These are phyloP conservation scores for Linderina pennispora DNA, from an alignment of 192 early-diverging fungal species.

Conservation along the genomic window DNA sequence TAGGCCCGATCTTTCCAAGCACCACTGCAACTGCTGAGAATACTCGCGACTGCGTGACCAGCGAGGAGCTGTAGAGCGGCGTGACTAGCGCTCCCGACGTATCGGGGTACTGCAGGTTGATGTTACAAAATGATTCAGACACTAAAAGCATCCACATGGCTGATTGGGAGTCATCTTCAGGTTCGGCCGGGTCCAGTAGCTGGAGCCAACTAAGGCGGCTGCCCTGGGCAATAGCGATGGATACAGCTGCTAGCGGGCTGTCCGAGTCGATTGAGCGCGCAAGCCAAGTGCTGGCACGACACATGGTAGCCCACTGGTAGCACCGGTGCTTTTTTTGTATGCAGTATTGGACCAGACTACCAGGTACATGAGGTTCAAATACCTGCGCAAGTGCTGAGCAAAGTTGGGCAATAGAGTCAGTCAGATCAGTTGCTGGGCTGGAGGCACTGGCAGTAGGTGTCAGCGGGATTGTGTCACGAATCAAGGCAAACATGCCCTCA, in stretches of 20 bases:
- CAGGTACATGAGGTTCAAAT: constrained; percentile 9
- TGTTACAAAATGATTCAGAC: constrained; percentile 18
- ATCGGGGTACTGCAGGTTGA: constrained; percentile 8
- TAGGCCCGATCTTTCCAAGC: constrained; percentile 7
- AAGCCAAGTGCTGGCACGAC: constrained; percentile 21
- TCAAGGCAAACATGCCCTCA: constrained; percentile 22
- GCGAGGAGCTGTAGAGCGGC: constrained; percentile 10
- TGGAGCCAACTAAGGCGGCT: constrained; percentile 30
- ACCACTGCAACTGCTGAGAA: constrained; percentile 15
- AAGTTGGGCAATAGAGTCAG: background rate
- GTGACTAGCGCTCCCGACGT: background rate
- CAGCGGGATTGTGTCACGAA: constrained; percentile 17
- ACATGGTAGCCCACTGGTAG: constrained; percentile 39
- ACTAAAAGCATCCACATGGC: constrained; percentile 28
- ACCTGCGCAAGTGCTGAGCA: background rate
- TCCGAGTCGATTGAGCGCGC: background rate
- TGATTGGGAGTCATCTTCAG: background rate
- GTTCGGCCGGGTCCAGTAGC: background rate
- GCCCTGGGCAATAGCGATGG: constrained; percentile 11
- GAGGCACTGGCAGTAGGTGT: background rate
- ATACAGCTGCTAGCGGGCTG: background rate
- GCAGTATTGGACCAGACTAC: too few species aligned
- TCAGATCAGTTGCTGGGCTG: too few species aligned
- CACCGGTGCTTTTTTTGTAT: constrained; percentile 18
- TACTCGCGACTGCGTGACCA: constrained; percentile 10